Percentiles rank a stretch among this genome's conserved stretches.
These are phyloP conservation scores for Colletotrichum sp. DNA, from an alignment of 2,329 filamentous ascomycete genomes.

Conservation along the genomic window DNA sequence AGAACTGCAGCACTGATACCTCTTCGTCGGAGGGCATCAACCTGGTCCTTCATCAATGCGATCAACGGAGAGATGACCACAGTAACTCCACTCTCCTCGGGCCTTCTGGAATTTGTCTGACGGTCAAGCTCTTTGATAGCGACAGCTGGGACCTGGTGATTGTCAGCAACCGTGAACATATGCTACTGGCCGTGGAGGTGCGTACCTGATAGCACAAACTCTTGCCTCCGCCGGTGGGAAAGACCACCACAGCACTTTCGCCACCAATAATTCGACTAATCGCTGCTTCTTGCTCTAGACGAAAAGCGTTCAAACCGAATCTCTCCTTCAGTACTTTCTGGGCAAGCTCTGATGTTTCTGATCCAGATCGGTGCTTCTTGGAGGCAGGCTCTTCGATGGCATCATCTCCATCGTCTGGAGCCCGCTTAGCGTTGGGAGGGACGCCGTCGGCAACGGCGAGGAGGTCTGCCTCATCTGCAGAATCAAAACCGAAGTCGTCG, in stretches of 20 bases:
- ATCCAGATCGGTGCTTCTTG: background rate
- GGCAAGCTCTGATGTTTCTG: slow-evolving; percentile 15
- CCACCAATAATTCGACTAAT: slow-evolving; percentile 42
- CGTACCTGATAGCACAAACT: slow-evolving; percentile 53
- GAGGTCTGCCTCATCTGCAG: slow-evolving; percentile 19
- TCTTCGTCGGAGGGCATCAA: slow-evolving; percentile 55
- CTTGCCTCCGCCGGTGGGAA: slow-evolving; percentile 56
- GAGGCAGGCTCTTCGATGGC: background rate
- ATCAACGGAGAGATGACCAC: slow-evolving; percentile 63
- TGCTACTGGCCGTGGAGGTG: background rate
- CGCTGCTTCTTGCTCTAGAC: slow-evolving; percentile 49
- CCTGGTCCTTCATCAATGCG: slow-evolving; percentile 66
- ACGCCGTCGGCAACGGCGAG: background rate
- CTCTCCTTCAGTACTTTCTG: slow-evolving; percentile 37
- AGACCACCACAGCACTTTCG: slow-evolving; percentile 47
- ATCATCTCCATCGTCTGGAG: background rate
- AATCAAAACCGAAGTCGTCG: slow-evolving; percentile 29
- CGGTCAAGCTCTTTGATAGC: slow-evolving; percentile 50
- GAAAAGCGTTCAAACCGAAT: slow-evolving; percentile 45
- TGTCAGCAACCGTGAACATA: background rate
- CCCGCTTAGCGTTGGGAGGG: background rate
- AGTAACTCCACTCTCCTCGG: slow-evolving; percentile 51
- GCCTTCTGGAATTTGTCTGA: slow-evolving; percentile 26
- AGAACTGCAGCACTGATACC: slow-evolving; percentile 59
- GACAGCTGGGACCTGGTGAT: slow-evolving; percentile 47